phyloP scores from a whole-genome alignment of 176 grass and related monocot species.

The Musa beccarii region DNA sequence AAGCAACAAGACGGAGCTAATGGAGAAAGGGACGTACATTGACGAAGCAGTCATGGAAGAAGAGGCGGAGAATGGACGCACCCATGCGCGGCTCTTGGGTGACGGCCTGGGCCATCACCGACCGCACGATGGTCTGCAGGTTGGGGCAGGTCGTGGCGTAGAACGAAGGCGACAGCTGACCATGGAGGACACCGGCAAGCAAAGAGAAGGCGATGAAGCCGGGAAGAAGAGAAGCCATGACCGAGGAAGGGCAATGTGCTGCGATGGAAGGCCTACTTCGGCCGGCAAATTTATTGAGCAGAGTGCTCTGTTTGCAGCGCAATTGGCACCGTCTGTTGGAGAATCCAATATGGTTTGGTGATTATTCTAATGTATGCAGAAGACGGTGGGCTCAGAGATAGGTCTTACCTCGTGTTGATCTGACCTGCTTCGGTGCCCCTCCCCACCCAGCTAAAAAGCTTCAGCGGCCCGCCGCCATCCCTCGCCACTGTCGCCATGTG shows the following conservation, averaged over 20 bases:
- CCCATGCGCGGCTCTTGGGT: not conserved
- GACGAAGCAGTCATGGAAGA: not conserved
- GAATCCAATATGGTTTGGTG: no score
- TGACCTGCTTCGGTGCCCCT: no score
- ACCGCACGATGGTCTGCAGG: not conserved
- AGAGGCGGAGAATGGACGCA: not conserved
- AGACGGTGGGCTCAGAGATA: no score
- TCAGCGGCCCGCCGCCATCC: no score
- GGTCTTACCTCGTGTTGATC: no score
- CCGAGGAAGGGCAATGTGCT: not conserved
- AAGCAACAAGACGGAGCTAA: not conserved
- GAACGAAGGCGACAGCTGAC: not conserved
- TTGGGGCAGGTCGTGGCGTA: not conserved
- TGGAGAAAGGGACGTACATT: not conserved
- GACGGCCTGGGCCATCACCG: not conserved
- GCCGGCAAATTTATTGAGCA: not conserved
- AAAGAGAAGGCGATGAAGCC: not conserved
- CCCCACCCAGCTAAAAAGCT: no score
- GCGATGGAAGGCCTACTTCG: not conserved
- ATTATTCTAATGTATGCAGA: no score
- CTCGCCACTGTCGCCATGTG: not conserved
- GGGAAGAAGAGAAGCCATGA: not conserved
- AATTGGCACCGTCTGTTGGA: no score
- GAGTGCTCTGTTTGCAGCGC: no score
- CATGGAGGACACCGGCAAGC: not conserved